Conservation (phyloP, 768 basidiomycete species). For the Leccinellum luteum region DNA sequence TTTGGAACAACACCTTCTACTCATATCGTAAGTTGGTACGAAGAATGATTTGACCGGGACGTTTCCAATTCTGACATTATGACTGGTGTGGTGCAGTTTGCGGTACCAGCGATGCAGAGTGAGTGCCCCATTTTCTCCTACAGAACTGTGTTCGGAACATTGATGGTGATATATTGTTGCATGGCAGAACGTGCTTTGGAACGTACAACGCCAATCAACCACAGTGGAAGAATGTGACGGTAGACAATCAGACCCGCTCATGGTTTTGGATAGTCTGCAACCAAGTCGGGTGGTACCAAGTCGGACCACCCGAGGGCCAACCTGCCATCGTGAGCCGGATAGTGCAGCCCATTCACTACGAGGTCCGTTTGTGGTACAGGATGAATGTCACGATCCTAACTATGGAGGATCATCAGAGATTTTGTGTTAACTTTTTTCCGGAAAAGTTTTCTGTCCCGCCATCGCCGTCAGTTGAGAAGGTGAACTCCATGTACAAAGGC, state of each 20-base stretch:
- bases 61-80: not conserved
- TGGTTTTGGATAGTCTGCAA: conserved; percentile 79
- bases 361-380: conserved; percentile 17
- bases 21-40: conserved; percentile 36
- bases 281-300: conserved; percentile 56
- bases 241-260: conserved; percentile 57
- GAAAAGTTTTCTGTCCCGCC: conserved; percentile 51
- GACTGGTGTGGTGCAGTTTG: conserved; percentile 47
- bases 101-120: conserved; percentile 46
- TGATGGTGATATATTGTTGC: conserved; percentile 35
- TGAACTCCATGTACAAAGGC: conserved; percentile 54
- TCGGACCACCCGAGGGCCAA: conserved; percentile 35
- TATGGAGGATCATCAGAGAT: conserved; percentile 44
- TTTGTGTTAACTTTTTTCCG: conserved; percentile 68
- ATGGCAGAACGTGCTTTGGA: conserved; percentile 36
- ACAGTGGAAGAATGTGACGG: conserved; percentile 52
- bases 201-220: conserved; percentile 38
- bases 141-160: not conserved
- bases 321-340: conserved; percentile 37
- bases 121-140: conserved; percentile 19
- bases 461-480: conserved; percentile 40
- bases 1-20: conserved; percentile 52
- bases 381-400: not conserved
- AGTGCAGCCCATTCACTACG: conserved; percentile 27
- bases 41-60: not conserved